Evolutionary conservation across 208 protist species (phyloP), one percentile per base, ranked within the genome.

Genomic region (Crithidia thermophila): DNA sequence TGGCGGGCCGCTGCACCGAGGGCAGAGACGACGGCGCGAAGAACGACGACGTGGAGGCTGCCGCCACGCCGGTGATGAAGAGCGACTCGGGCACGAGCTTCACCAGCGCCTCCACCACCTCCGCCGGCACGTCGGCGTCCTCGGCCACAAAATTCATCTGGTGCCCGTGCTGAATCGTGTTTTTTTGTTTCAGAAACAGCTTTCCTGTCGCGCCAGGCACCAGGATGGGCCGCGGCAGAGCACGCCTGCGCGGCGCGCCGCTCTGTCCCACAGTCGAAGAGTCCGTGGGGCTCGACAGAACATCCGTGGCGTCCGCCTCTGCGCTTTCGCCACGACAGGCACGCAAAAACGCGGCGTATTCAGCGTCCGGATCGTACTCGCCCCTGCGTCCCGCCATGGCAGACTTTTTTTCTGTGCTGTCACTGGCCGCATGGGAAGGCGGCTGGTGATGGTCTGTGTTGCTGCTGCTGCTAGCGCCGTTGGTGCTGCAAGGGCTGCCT

Each of bases 121-220:
- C 63, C 7, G 75, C 20, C 16, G 75, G 81, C 34, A 94, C 64
- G 20, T 82, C 49, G 13, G 70, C 59, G 28, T 84, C 75, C 61
- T 91, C 75, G 6, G 75, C 27, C 11, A 81, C 58, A 50, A 84
- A 87, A 55, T 53, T 85, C 69, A 91, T 65, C 61, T 94, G 89
- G n/a, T 85, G 65, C 0, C 89, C 89, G 6, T 67, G n/a, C 49
- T 88, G 75, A 4, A 94, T 80, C 14, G 52, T 87, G 62, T 86
- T 91, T 34, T 75, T 68, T 36, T 85, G 67, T 67, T 94, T 94
- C 33, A 92, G 65, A 20, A 79, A 73, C 16, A 90, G 72, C 64
- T 81, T 83, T 11, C 77, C 77, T 34, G 52, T 42, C 33, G 72
- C 40, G 13, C 46, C 55, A 30, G 67, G 45, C 14, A 78, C 27